Percentiles rank a stretch among this genome's conserved stretches.
phyloP scores from a whole-genome alignment of 2,329 filamentous ascomycete genomes.

The Aspergillus oerlinghausenensis region DNA sequence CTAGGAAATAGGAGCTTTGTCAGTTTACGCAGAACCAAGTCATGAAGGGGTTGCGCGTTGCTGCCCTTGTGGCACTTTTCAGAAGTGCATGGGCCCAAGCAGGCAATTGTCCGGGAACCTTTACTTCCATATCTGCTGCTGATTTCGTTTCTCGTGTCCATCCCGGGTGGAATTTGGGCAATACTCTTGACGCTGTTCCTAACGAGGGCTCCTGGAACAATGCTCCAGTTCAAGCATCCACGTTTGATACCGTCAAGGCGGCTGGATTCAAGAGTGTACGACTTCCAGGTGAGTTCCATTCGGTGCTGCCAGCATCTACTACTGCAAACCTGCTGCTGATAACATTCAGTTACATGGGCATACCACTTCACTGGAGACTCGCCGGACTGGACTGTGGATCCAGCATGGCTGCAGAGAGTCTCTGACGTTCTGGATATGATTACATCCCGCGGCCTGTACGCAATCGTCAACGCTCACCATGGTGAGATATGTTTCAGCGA shows the following conservation, averaged over 20 bases:
- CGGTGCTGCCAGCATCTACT: background rate
- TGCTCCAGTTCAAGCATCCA: slow-evolving; percentile 44
- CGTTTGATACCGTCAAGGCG: slow-evolving; percentile 50
- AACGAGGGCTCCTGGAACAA: slow-evolving; percentile 59
- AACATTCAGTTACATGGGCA: slow-evolving; percentile 49
- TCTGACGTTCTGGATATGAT: slow-evolving; percentile 56
- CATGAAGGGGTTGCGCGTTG: slow-evolving; percentile 9
- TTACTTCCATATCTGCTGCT: slow-evolving; percentile 44
- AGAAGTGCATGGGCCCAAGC: slow-evolving; percentile 12
- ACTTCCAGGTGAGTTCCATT: slow-evolving; percentile 39
- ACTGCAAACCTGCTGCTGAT: slow-evolving; percentile 2
- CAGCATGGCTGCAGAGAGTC: slow-evolving; percentile 54
- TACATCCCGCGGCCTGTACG: slow-evolving; percentile 47
- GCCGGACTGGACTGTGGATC: slow-evolving; percentile 52
- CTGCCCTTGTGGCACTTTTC: slow-evolving; percentile 9
- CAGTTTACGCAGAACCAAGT: background rate
- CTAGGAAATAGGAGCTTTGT: background rate
- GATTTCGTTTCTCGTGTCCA: slow-evolving; percentile 48
- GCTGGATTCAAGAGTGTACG: slow-evolving; percentile 56
- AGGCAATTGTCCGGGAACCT: slow-evolving; percentile 38
- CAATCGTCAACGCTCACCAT: slow-evolving; percentile 57
- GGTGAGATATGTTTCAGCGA: slow-evolving; percentile 20
- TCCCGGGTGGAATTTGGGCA: slow-evolving; percentile 59
- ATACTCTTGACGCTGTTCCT: slow-evolving; percentile 54
- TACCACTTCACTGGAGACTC: slow-evolving; percentile 50